Percentiles rank a stretch among this genome's conserved stretches.
Conservation (phyloP, 257 asterid genomes). For the Misopates orontium region DNA sequence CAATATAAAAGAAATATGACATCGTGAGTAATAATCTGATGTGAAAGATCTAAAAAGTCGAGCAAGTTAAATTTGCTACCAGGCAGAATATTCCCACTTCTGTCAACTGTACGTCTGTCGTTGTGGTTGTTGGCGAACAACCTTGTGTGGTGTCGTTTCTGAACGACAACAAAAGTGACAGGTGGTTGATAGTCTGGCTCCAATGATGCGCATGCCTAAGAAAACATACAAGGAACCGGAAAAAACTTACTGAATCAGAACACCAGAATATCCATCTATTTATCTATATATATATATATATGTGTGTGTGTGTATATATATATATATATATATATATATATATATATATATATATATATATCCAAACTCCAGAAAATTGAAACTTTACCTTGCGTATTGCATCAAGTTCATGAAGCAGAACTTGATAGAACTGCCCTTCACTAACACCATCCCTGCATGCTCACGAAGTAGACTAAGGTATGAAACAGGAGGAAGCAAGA, state of each 20-base stretch:
- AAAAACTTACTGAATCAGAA: neutral
- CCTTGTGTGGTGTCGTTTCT: conserved; percentile 93
- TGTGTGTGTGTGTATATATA: no score
- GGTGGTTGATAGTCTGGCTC: conserved; percentile 95
- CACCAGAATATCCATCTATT: no score
- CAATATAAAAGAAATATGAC: neutral
- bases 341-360: neutral
- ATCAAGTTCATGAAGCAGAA: conserved; percentile 85
- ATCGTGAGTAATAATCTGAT: no score
- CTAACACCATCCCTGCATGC: conserved; percentile 86
- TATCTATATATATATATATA: no score
- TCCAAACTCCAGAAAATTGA: conserved; percentile 3
- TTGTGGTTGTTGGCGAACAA: conserved; percentile 76
- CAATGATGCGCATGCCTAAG: conserved; percentile 91
- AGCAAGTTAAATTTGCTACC: conserved; percentile 42
- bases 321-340: no score
- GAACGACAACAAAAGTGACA: conserved; percentile 94
- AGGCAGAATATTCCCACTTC: conserved; percentile 90
- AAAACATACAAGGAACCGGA: neutral
- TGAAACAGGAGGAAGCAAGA: conserved; percentile 2
- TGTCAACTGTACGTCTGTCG: conserved; percentile 63
- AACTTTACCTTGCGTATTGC: conserved; percentile 80
- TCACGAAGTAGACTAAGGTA: conserved; percentile 14
- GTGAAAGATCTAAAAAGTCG: no score
- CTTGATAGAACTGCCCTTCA: conserved; percentile 97